These are phyloP conservation scores for Triticum dicoccoides DNA, from an alignment of 176 grass and related monocot species.

Conservation along the genomic window DNA sequence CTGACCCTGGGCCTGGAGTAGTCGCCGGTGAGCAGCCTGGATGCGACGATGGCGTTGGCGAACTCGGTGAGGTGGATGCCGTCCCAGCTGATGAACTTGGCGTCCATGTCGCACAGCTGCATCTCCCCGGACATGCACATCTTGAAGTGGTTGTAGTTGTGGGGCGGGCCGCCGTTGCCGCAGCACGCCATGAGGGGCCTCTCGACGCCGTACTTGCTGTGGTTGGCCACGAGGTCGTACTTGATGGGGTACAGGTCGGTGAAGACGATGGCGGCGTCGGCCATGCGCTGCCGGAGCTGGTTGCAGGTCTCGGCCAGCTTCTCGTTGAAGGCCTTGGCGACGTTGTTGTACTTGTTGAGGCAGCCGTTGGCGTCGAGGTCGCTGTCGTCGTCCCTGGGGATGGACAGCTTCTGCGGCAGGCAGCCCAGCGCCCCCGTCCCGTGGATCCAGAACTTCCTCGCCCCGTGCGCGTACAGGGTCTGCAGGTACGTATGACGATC, in stretches of 20 bases:
- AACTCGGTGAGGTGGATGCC: slow-evolving; percentile 72
- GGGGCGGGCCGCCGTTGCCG: slow-evolving; percentile 75
- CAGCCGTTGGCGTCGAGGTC: slow-evolving; percentile 58
- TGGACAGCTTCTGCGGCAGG: slow-evolving; percentile 59
- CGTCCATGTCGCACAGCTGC: slow-evolving; percentile 51
- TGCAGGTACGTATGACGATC: background rate
- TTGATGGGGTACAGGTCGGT: slow-evolving; percentile 53
- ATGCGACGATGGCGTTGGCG: slow-evolving; percentile 51
- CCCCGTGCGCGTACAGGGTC: slow-evolving; percentile 43
- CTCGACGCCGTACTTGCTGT: slow-evolving; percentile 45
- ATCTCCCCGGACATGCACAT: slow-evolving; percentile 47
- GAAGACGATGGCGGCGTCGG: slow-evolving; percentile 48
- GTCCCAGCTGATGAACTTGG: slow-evolving; percentile 72
- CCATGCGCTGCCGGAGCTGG: slow-evolving; percentile 37
- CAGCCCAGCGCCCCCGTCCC: slow-evolving; percentile 60
- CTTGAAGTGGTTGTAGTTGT: slow-evolving; percentile 73
- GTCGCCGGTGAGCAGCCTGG: slow-evolving; percentile 56
- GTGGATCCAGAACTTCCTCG: slow-evolving; percentile 58
- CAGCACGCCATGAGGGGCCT: slow-evolving; percentile 76
- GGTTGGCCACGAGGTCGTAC: slow-evolving; percentile 57
- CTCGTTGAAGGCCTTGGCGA: slow-evolving; percentile 44
- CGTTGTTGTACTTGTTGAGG: slow-evolving; percentile 43
- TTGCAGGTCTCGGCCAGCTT: background rate
- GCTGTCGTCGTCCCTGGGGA: slow-evolving; percentile 41
- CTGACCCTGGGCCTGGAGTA: slow-evolving; percentile 63